Conservation (phyloP, 441 rosid species). For the Mallotus repandus region DNA sequence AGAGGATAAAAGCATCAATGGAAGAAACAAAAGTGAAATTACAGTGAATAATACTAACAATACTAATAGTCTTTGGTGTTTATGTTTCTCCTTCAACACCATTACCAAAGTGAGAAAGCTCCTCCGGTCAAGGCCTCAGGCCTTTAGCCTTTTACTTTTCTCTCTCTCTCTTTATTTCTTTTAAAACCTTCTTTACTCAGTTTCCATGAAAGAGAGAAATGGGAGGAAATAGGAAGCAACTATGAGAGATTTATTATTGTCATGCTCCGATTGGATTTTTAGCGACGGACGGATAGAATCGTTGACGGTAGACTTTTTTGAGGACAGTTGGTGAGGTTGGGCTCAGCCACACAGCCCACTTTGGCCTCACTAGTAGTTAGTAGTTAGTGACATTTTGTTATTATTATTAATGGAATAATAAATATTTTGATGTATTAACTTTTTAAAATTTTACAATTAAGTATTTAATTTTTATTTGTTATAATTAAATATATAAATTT, state of each 20-base stretch:
- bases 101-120: slow-evolving; percentile 41
- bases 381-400: neutral
- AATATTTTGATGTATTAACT: too few relatives aligned
- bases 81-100: slow-evolving; percentile 32
- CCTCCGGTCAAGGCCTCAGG: neutral
- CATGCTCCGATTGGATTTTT: neutral
- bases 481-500: too few relatives aligned
- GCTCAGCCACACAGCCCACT: neutral
- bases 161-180: neutral
- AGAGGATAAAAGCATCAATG: slow-evolving; percentile 34
- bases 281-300: neutral
- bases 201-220: slow-evolving; percentile 6
- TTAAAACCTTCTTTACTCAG: neutral
- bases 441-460: too few relatives aligned
- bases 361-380: neutral
- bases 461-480: too few relatives aligned
- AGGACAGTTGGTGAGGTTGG: neutral
- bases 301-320: neutral
- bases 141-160: too few relatives aligned
- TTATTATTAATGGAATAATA: too few relatives aligned
- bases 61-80: neutral
- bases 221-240: slow-evolving; percentile 1
- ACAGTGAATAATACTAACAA: neutral
- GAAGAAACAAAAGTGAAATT: slow-evolving; percentile 25
- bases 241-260: neutral